phyloP scores from a whole-genome alignment of 192 early-diverging fungal species.

The Lobulomyces angularis region DNA sequence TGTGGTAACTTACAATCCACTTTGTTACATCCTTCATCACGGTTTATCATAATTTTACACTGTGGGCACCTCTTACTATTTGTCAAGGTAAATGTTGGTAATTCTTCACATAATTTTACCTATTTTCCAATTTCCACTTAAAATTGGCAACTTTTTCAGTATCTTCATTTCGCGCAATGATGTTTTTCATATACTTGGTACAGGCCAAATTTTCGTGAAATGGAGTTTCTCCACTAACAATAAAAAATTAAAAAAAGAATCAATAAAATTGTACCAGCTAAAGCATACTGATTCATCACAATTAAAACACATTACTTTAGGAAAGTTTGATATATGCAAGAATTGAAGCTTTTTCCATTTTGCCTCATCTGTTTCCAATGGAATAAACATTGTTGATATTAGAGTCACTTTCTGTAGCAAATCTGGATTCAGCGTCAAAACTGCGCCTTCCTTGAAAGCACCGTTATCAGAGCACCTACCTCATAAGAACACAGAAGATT shows the following conservation, averaged over 20 bases:
- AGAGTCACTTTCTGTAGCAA: no score
- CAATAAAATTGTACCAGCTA: not conserved
- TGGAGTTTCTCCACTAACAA: slow-evolving; percentile 34
- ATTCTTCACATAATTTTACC: slow-evolving; percentile 13
- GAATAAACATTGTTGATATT: slow-evolving; percentile 27
- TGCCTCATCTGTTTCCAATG: slow-evolving; percentile 33
- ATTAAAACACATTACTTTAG: slow-evolving; percentile 31
- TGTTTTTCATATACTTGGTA: slow-evolving; percentile 26
- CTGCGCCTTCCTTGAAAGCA: no score
- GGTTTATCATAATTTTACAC: slow-evolving; percentile 50
- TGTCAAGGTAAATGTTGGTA: not conserved
- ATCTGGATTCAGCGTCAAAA: no score
- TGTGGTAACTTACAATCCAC: slow-evolving; percentile 53
- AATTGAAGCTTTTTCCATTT: slow-evolving; percentile 47
- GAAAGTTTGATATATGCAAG: slow-evolving; percentile 37
- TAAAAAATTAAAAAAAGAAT: slow-evolving; percentile 20
- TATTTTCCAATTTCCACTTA: slow-evolving; percentile 35
- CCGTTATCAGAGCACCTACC: no score
- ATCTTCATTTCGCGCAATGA: slow-evolving; percentile 10
- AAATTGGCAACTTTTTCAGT: slow-evolving; percentile 22
- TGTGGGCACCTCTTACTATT: slow-evolving; percentile 46
- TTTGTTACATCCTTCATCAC: slow-evolving; percentile 63
- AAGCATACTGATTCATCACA: not conserved
- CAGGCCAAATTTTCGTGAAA: slow-evolving; percentile 28
- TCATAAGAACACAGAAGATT: no score